Evolutionary conservation across 495 filamentous ascomycete genomes (phyloP), one percentile per base, ranked within the genome.

Genomic region (Podospora tetraspora): DNA sequence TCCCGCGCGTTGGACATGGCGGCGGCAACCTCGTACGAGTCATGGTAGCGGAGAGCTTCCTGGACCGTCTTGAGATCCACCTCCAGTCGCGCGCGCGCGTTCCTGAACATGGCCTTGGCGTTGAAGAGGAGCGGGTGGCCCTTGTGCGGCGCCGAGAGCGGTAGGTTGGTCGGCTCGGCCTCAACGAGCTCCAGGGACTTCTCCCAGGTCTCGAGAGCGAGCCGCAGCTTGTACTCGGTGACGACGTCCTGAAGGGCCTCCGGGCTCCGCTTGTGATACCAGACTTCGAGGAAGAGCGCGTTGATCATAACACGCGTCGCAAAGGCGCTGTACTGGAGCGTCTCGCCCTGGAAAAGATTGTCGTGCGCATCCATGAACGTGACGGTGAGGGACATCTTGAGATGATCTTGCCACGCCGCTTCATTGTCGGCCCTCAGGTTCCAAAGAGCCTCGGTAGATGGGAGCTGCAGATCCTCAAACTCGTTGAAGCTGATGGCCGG

Each of bases 91-190:
- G 92, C 91, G 43, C 93, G 91, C 27, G 95, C 94, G 78, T 97
- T 97, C 72, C 95, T 91, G 80, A 92, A 97, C 82, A 97, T 90
- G 22, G 96, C 96, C 90, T 96, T 92, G 70, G 96, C 95, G 79
- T 99, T 99, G 87, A 99, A 99, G 76, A 99, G 93, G 62, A 99
- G 81, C 12, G 95, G 95, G 76, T 99, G 95, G n/a, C 94, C 92
- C 79, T 97, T 97, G 78, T 97, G 94, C 57, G 95, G 95, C 13
- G 94, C 93, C 75, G 91, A 96, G 67, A 98, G 87, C 57, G 93
- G 92, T 57, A 98, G 92, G 9, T 92, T 86, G 68, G 96, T 93
- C 5, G 87, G 91, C 77, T 99, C 95, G 5, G 94, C 88, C 81
- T 98, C 94, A 77, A 94, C 97, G 63, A 96, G 84, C 62, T 96